phyloP scores from a whole-genome alignment of 176 grass and related monocot species.

The Olyra latifolia region DNA sequence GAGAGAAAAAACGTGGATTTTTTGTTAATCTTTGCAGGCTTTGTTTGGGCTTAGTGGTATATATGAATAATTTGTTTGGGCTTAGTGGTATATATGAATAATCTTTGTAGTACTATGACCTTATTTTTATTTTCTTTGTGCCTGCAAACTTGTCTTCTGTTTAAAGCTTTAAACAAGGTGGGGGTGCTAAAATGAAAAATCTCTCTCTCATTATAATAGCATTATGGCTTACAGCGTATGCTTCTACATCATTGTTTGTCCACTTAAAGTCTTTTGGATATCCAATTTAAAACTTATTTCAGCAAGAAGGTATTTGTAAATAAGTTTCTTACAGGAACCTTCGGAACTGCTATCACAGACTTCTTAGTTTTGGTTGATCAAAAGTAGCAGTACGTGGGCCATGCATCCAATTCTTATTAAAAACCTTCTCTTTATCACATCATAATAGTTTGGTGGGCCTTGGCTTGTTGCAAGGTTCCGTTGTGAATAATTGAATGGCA shows the following conservation, averaged over 20 bases:
- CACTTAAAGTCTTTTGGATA: background rate
- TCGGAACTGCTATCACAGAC: background rate
- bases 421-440: background rate
- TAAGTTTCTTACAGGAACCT: background rate
- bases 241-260: background rate
- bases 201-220: background rate
- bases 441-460: background rate
- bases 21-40: background rate
- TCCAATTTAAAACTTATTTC: background rate
- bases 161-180: background rate
- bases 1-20: background rate
- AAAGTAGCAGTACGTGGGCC: background rate
- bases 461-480: background rate
- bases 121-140: background rate
- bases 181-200: background rate
- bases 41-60: background rate
- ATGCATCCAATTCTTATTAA: background rate
- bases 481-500: slow-evolving; percentile 1
- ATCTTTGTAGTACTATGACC: background rate
- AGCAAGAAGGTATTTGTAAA: background rate
- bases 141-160: background rate
- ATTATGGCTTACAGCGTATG: background rate
- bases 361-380: background rate
- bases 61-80: background rate
- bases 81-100: background rate